phyloP scores from a whole-genome alignment of 2,329 filamentous ascomycete genomes.

The Talaromyces pinophilus region DNA sequence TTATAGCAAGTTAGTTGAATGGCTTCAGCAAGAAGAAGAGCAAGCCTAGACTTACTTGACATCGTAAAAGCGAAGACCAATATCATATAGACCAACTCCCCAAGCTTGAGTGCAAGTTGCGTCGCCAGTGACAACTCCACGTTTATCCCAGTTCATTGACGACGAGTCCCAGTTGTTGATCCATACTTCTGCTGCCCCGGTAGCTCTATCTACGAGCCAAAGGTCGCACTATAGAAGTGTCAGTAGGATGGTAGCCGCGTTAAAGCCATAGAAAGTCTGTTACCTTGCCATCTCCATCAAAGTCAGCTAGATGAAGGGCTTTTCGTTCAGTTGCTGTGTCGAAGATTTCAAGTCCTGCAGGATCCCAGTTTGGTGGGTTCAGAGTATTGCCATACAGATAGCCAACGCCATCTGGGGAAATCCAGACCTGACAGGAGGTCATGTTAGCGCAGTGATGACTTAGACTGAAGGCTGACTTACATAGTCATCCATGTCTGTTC shows the following conservation, averaged over 20 bases:
- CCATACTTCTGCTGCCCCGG: neutral
- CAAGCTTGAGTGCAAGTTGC: neutral
- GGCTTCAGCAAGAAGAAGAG: neutral
- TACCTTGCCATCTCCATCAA: constrained; percentile 6
- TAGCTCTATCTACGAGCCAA: neutral
- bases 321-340: neutral
- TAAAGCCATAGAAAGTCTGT: neutral
- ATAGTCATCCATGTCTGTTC: neutral
- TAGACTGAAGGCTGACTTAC: neutral
- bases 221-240: neutral
- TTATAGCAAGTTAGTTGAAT: neutral
- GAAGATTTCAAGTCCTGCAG: neutral
- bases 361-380: neutral
- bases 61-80: neutral
- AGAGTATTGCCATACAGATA: neutral
- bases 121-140: neutral
- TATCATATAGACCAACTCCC: constrained; percentile 1
- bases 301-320: constrained; percentile 8
- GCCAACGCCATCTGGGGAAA: neutral
- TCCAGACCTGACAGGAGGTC: neutral
- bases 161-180: neutral
- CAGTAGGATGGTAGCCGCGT: neutral
- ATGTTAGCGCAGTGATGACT: neutral
- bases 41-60: neutral
- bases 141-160: neutral